Evolutionary conservation across 169 alveolate genomes (phyloP), one percentile per base, ranked within the genome.

Genomic region (Plasmodium adleri): DNA sequence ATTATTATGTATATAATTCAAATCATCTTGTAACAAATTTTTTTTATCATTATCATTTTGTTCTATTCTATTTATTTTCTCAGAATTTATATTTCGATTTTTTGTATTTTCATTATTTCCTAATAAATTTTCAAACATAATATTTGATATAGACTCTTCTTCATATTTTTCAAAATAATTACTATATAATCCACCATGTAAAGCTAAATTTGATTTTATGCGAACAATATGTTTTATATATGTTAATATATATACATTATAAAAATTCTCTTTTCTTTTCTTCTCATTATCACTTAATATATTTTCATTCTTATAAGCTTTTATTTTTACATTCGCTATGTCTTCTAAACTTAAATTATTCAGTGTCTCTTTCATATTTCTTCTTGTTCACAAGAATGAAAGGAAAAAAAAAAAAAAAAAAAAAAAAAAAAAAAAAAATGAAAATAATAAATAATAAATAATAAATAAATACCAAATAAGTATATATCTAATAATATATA

Each of bases 181-280:
- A 58, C 89, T 78, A 59, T 78, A 78, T 32, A 78, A 43, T 22
- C 89, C 89, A 17, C 89, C 89, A 70, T 78, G 89, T 56, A 78
- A 47, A 4, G 89, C 89, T 32, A 78, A 66, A 59, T 78, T 78
- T 3, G 89, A 62, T 58, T 78, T 78, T 49, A 78, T 78, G 22
- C 89, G n/a, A 2, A 78, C 89, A 26, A 78, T 78, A 22, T 78
- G 89, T 56, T 78, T 78, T 64, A 78, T 78, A 71, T 78, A 78
- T 45, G 89, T 78, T 58, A 78, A 47, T 26, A 78, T 78, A 45
- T 78, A 78, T 13, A 78, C 89, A 20, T 70, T 59, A 56, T 78
- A 78, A 47, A 20, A 78, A 45, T 71, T 78, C 0, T 75, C 72
- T 20, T 60, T 32, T 9, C 54, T 20, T 58, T 66, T 28, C 67